phyloP scores from a whole-genome alignment of 2,329 filamentous ascomycete genomes.

The Neofusicoccum parvum region DNA sequence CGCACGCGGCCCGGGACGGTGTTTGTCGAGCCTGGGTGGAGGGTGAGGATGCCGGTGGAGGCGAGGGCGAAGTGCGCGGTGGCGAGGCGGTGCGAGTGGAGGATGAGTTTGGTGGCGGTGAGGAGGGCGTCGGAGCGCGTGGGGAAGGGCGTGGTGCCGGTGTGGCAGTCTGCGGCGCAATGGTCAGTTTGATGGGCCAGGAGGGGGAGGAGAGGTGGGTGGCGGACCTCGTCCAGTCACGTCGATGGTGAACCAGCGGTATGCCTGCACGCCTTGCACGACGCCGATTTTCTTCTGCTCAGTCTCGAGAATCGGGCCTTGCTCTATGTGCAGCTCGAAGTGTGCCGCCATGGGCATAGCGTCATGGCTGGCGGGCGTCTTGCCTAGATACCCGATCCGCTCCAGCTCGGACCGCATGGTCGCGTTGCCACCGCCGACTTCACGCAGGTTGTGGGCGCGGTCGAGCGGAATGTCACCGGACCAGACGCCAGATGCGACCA shows the following conservation, averaged over 20 bases:
- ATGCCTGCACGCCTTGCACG: conserved; percentile 73
- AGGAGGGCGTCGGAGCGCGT: conserved; percentile 70
- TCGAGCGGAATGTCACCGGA: conserved; percentile 66
- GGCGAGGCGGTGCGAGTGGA: conserved; percentile 66
- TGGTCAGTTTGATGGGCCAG: background rate
- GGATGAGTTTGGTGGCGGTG: conserved; percentile 67
- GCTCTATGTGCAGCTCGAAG: conserved; percentile 85
- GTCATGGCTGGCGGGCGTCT: conserved; percentile 57
- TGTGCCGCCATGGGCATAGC: conserved; percentile 71
- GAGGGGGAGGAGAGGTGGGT: background rate
- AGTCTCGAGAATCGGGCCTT: conserved; percentile 73
- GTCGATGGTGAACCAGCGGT: conserved; percentile 71
- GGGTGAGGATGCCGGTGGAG: conserved; percentile 69
- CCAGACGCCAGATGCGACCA: conserved; percentile 77
- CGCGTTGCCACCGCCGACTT: conserved; percentile 62
- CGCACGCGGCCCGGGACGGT: conserved; percentile 70
- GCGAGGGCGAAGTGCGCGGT: conserved; percentile 63
- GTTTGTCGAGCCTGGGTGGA: conserved; percentile 70
- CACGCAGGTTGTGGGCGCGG: conserved; percentile 62
- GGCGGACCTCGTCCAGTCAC: conserved; percentile 56
- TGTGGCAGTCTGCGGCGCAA: conserved; percentile 62
- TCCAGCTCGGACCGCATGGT: conserved; percentile 70
- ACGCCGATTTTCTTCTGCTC: conserved; percentile 66
- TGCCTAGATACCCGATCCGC: conserved; percentile 71
- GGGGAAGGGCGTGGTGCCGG: conserved; percentile 71